Conservation (phyloP, 2,329 filamentous ascomycete species). For the Pestalotiopsis sp. region DNA sequence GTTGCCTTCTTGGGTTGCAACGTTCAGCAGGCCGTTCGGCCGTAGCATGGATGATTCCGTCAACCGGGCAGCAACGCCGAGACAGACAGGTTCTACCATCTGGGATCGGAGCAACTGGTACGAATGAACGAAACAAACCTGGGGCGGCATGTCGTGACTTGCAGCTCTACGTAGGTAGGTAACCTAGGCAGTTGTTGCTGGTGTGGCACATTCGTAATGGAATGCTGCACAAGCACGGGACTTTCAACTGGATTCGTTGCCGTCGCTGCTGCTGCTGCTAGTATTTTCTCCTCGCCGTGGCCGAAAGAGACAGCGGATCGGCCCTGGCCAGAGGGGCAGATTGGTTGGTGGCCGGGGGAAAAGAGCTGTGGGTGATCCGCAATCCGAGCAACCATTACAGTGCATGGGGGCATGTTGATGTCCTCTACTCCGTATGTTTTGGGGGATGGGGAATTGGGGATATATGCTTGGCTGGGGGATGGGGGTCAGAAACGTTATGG, state of each 20-base stretch:
- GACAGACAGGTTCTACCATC: not conserved
- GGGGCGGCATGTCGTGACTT: not conserved
- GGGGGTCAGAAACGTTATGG: not conserved
- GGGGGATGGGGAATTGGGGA: no score
- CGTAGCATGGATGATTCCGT: not conserved
- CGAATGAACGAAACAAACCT: not conserved
- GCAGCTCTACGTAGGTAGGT: no score
- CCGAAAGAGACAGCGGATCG: not conserved
- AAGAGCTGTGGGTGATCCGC: not conserved
- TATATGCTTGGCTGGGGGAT: not conserved
- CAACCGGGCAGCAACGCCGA: not conserved
- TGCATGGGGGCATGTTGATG: not conserved
- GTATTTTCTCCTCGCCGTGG: not conserved
- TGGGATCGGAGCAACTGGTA: not conserved
- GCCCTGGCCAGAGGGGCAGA: not conserved
- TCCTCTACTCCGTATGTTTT: not conserved
- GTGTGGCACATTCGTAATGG: not conserved
- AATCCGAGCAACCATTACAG: not conserved
- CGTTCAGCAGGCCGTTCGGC: not conserved
- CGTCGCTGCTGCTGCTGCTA: not conserved
- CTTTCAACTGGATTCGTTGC: not conserved
- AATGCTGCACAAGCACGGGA: not conserved
- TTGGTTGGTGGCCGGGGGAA: not conserved
- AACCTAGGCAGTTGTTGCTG: not conserved
- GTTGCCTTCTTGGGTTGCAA: not conserved